These are phyloP conservation scores for Symbiodinium natans DNA, from an alignment of 73 alveolate genomes.

Conservation along the genomic window DNA sequence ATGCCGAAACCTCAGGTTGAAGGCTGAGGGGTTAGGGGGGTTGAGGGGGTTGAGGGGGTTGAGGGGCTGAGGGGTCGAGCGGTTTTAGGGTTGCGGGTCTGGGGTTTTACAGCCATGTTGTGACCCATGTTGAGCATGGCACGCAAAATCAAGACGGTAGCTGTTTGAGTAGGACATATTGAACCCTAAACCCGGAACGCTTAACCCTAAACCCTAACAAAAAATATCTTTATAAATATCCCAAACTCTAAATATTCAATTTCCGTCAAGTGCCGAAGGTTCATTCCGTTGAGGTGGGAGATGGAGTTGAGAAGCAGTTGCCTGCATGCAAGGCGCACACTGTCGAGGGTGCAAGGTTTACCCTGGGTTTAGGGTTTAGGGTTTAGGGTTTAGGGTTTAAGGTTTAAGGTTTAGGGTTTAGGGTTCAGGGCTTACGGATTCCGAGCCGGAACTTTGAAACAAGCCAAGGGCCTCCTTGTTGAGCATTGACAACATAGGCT, in stretches of 20 bases:
- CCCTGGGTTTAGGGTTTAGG: not conserved
- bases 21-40: not conserved
- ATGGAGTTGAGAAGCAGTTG: constrained; percentile 58
- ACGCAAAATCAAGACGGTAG: too few species aligned
- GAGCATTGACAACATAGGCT: too few species aligned
- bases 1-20: constrained; percentile 17
- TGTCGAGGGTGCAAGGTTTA: too few species aligned
- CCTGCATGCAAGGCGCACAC: not conserved
- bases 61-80: too few species aligned
- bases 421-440: not conserved
- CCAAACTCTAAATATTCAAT: not conserved
- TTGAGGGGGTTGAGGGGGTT: not conserved
- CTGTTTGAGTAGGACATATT: too few species aligned
- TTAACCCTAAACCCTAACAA: too few species aligned
- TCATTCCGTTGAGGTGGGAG: constrained; percentile 34
- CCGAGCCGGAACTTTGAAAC: too few species aligned
- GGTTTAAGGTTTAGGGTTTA: not conserved
- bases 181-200: too few species aligned
- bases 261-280: not conserved
- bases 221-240: too few species aligned
- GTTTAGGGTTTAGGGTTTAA: too few species aligned
- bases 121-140: too few species aligned
- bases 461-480: too few species aligned
- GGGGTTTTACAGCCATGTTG: not conserved
- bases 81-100: not conserved